A percentile compares a stretch with the other conserved stretches of the same genome.
phyloP scores from a whole-genome alignment of 805 yeast species.

The Pichia nakasei region DNA sequence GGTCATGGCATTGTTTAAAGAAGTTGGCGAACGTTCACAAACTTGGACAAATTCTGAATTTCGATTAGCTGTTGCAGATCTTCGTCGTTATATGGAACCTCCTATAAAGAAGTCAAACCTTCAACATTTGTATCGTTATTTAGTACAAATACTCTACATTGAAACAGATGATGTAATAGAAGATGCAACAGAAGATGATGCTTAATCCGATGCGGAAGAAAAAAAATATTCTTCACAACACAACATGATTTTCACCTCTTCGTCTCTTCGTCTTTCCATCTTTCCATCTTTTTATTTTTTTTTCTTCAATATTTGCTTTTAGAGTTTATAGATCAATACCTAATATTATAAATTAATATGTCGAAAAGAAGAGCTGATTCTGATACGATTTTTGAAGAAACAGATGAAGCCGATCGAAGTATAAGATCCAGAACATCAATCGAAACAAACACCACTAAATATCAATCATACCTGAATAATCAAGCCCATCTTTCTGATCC shows the following conservation, averaged over 20 bases:
- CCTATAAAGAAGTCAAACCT: constrained; percentile 4
- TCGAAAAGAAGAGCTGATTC: not conserved
- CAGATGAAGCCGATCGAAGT: not conserved
- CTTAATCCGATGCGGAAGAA: too few relatives aligned
- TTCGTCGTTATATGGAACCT: not conserved
- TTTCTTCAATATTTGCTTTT: not conserved
- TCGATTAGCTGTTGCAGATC: not conserved
- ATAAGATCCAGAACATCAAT: not conserved
- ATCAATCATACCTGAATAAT: not conserved
- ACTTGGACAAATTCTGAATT: constrained; percentile 1
- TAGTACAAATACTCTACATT: constrained; percentile 3
- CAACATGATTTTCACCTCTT: too few relatives aligned
- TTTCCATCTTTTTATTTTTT: not conserved
- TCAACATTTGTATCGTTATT: constrained; percentile 2
- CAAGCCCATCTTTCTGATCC: not conserved
- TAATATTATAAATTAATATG: not conserved
- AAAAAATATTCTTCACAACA: too few relatives aligned
- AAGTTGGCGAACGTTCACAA: constrained; percentile 4
- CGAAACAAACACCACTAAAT: not conserved
- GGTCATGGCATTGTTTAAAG: constrained; percentile 6
- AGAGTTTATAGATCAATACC: not conserved
- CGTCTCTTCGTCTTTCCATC: too few relatives aligned
- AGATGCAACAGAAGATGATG: not conserved
- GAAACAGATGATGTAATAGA: not conserved
- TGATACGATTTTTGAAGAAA: not conserved